phyloP scores from a whole-genome alignment of 2,329 filamentous ascomycete species.

The Diaporthe batatas region DNA sequence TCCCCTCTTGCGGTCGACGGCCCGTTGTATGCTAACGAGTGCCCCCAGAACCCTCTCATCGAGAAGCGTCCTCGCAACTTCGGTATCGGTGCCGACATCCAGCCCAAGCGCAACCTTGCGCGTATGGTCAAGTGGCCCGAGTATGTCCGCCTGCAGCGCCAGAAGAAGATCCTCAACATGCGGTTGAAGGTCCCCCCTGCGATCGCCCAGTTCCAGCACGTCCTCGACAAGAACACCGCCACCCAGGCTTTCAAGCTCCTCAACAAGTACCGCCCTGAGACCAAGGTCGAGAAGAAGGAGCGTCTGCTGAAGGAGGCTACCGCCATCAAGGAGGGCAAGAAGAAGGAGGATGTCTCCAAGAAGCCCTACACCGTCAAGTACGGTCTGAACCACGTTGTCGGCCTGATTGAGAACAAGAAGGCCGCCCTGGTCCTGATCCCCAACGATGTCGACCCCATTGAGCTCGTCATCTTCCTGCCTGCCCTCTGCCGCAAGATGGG shows the following conservation, averaged over 20 bases:
- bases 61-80: slow-evolving; percentile 98
- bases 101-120: slow-evolving; percentile 93
- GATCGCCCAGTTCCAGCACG: slow-evolving; percentile 97
- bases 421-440: slow-evolving; percentile 97
- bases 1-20: slow-evolving; percentile 1
- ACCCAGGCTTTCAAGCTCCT: slow-evolving; percentile 98
- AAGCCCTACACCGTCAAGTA: slow-evolving; percentile 99
- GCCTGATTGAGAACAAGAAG: slow-evolving; percentile 99
- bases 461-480: slow-evolving; percentile 98
- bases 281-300: slow-evolving; percentile 99
- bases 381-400: slow-evolving; percentile 99
- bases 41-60: slow-evolving; percentile 91
- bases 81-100: slow-evolving; percentile 98
- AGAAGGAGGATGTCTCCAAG: slow-evolving; percentile 99
- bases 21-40: slow-evolving; percentile 42
- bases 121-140: slow-evolving; percentile 99
- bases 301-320: slow-evolving; percentile 98
- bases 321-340: slow-evolving; percentile 98
- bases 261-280: slow-evolving; percentile 99
- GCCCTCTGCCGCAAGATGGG: slow-evolving; percentile 99
- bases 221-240: slow-evolving; percentile 96
- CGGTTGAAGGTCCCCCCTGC: slow-evolving; percentile 98
- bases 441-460: slow-evolving; percentile 99
- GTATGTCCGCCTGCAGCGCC: slow-evolving; percentile 97
- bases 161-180: slow-evolving; percentile 95